Conservation (phyloP, 352 stramenopile species). For the Phytophthora ramorum region DNA sequence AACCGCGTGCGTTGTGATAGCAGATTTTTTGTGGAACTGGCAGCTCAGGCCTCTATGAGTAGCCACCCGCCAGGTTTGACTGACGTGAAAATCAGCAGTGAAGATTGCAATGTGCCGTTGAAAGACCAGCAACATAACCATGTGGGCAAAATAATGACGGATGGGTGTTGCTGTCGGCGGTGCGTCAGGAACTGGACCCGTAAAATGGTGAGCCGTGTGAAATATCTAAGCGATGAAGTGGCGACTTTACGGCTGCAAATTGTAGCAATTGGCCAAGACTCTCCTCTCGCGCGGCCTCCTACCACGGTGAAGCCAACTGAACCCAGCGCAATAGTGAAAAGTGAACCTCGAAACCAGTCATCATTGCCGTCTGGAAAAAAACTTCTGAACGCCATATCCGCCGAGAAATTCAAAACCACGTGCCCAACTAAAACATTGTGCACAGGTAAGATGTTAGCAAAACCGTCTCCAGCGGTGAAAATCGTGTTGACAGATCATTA, state of each 20-base stretch:
- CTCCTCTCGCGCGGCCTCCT: background rate
- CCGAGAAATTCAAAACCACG: background rate
- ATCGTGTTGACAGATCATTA: conserved; percentile 32
- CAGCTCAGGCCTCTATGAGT: background rate
- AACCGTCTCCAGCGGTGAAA: conserved; percentile 2
- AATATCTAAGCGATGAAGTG: conserved; percentile 14
- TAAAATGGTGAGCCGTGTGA: conserved; percentile 15
- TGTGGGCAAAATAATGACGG: conserved; percentile 16
- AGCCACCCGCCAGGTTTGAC: background rate
- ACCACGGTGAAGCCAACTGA: background rate
- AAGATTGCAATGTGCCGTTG: background rate
- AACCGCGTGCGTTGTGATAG: conserved; percentile 6
- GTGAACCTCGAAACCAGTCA: background rate
- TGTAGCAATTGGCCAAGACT: background rate
- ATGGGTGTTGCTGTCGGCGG: conserved; percentile 20
- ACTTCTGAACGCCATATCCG: background rate
- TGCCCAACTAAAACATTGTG: background rate
- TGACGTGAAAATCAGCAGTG: background rate
- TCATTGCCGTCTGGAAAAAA: background rate
- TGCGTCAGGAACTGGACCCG: conserved; percentile 19
- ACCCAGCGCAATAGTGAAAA: conserved; percentile 2
- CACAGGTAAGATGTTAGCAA: background rate
- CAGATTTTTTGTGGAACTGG: background rate
- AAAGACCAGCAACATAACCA: background rate
- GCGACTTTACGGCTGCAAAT: conserved; percentile 5